Base-by-base conservation (phyloP, 495 filamentous ascomycete species). In the Daldinia grandis region DNA sequence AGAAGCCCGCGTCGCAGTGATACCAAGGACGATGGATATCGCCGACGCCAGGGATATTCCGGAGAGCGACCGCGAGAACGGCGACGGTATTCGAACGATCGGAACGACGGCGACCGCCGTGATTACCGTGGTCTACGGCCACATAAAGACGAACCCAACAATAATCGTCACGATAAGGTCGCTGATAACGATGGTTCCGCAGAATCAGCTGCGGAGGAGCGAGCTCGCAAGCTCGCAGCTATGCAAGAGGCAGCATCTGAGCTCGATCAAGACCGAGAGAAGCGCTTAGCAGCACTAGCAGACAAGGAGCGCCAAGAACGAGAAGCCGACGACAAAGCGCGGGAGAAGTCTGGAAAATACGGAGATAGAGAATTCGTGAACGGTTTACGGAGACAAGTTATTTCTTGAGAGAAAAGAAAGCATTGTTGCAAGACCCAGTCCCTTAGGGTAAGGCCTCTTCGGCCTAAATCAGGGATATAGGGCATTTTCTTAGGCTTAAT, bases 181-280 rank as follows among this genome's bases (percentile, higher is more conserved):
- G 51, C 57, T 10, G 53, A 54, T 15, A 14, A 35, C 9, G 68
- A 40, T 5, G n/a, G 21, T 38, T 70, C 75, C 24, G 40, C 55
- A 24, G 68, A 76, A 35, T 77, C 80, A 9, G 75, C 75, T 2
- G 80, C 84, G 37, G 81, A 84, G 15, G 88, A 91, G 64, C 87
- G 86, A 3, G 87, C 85, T 7, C 81, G 85, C 19, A 95, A 92
- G 74, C 82, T 98, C 4, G 93, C 91, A 17, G 91, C 90, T 35
- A 99, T 99, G 95, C 92, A 93, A 74, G 85, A 87, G 25, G 92
- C 92, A 59, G 95, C 95, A n/a, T 83, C 84, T 3, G 87, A 91
- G 12, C 83, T 99, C 65, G 92, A 98, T 76, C 71, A 84, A 38
- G 88, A 91, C 54, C 91, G 95, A 19, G 87, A 88, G 53, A 85